Conservation (phyloP, 495 filamentous ascomycete species). For the Xylaria cubensis region DNA sequence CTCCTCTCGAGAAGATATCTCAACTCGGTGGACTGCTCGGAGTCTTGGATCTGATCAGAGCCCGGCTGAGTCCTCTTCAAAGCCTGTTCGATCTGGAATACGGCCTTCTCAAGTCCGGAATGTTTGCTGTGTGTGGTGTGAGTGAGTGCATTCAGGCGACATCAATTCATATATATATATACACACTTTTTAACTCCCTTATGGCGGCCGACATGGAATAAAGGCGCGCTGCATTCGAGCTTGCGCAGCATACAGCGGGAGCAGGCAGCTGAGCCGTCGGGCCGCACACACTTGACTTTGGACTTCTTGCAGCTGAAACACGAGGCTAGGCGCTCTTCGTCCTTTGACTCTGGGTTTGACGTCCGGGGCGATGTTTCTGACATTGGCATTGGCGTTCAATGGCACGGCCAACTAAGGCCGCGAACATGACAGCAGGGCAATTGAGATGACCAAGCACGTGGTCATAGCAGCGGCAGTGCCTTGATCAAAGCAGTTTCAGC, state of each 20-base stretch:
- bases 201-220: conserved; percentile 72
- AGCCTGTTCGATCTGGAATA: conserved; percentile 75
- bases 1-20: conserved; percentile 61
- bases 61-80: conserved; percentile 66
- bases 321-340: conserved; percentile 56
- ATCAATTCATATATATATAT: conserved; percentile 19
- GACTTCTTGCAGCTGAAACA: conserved; percentile 72
- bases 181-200: conserved; percentile 76
- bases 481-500: not conserved
- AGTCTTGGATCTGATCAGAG: conserved; percentile 54
- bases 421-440: conserved; percentile 18
- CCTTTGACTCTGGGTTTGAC: conserved; percentile 37
- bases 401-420: conserved; percentile 15
- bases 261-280: conserved; percentile 61
- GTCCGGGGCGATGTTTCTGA: conserved; percentile 37
- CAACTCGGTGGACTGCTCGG: conserved; percentile 62
- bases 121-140: conserved; percentile 61
- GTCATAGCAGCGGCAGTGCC: conserved; percentile 2
- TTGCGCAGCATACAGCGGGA: conserved; percentile 66
- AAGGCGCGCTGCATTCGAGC: conserved; percentile 68
- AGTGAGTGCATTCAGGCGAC: conserved; percentile 17
- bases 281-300: conserved; percentile 66
- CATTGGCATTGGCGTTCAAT: conserved; percentile 27
- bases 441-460: not conserved
- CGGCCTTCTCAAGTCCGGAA: conserved; percentile 73